Percentiles rank a stretch among this genome's conserved stretches.
phyloP scores from a whole-genome alignment of 1,284 basidiomycete genomes.

The Phlebopus sp. region DNA sequence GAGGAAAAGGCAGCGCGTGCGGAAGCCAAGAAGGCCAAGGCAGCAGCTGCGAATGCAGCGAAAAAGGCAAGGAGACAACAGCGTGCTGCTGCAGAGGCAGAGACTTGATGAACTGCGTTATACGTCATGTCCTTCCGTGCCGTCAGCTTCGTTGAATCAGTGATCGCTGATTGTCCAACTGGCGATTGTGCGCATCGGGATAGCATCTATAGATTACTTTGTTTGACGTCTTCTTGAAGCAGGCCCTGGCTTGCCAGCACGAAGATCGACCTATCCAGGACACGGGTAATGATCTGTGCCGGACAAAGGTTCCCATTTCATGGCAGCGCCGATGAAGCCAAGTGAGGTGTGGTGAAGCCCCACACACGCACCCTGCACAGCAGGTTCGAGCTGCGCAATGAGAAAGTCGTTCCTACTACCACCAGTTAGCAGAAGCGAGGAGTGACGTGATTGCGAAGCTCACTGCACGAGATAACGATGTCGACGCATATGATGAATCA shows the following conservation, averaged over 20 bases:
- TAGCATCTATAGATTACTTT: conserved; percentile 8
- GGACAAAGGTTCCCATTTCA: conserved; percentile 14
- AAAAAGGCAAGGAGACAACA: conserved; percentile 75
- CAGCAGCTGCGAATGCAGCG: conserved; percentile 84
- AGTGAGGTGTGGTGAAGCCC: conserved; percentile 22
- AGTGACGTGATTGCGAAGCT: conserved; percentile 8
- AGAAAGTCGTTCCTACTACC: conserved; percentile 14
- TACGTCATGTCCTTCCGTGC: no score
- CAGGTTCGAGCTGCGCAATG: conserved; percentile 22
- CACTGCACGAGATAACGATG: no score
- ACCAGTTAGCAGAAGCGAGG: conserved; percentile 1
- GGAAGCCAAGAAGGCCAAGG: conserved; percentile 82
- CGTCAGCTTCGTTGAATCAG: not conserved
- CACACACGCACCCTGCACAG: conserved; percentile 23
- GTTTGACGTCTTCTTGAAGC: conserved; percentile 4
- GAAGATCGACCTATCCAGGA: not conserved
- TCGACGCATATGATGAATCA: not conserved
- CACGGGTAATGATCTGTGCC: conserved; percentile 2
- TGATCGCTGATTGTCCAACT: conserved; percentile 4
- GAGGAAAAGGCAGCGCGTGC: conserved; percentile 54
- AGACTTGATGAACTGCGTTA: not conserved
- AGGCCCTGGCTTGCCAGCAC: conserved; percentile 6
- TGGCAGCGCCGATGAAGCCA: conserved; percentile 11
- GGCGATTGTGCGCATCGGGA: conserved; percentile 4
- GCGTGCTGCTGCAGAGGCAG: conserved; percentile 29